phyloP scores from a whole-genome alignment of 1,284 basidiomycete genomes.

The Ceratobasidium sp. region DNA sequence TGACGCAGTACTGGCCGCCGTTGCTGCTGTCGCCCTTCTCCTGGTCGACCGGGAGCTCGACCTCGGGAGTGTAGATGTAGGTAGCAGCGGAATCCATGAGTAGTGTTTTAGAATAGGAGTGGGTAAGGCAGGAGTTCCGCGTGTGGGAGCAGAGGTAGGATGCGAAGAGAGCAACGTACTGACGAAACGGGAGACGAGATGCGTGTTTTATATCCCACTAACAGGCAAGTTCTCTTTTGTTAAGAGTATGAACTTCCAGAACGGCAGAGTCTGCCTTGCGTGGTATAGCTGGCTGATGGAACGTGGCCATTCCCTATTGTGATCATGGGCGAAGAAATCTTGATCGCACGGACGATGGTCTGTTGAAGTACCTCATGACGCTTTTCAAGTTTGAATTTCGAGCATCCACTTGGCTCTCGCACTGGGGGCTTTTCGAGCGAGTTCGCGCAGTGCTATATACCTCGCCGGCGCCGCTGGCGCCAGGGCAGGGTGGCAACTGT shows the following conservation, averaged over 20 bases:
- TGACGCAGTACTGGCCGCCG: conserved; percentile 6
- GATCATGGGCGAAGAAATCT: neutral
- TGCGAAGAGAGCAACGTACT: neutral
- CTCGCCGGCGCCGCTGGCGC: too few species aligned
- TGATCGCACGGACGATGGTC: neutral
- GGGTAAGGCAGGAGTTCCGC: neutral
- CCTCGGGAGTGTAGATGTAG: conserved; percentile 8
- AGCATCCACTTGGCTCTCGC: too few species aligned
- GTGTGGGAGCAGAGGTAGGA: neutral
- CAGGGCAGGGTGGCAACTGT: conserved; percentile 45
- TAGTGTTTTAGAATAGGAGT: neutral
- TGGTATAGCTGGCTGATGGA: conserved; percentile 59
- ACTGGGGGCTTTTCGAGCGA: neutral
- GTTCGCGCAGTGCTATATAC: neutral
- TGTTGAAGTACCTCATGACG: neutral
- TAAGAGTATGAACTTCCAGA: conserved; percentile 63
- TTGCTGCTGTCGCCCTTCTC: neutral
- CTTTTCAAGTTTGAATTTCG: too few species aligned
- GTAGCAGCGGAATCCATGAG: conserved; percentile 3
- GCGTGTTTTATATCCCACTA: neutral
- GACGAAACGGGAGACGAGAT: neutral
- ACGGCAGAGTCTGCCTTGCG: conserved; percentile 70
- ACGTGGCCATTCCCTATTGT: neutral
- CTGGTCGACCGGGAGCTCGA: conserved; percentile 7
- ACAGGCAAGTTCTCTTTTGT: conserved; percentile 66